These are phyloP conservation scores for Zalaria obscura DNA, from an alignment of 2,329 filamentous ascomycete genomes.

Conservation along the genomic window DNA sequence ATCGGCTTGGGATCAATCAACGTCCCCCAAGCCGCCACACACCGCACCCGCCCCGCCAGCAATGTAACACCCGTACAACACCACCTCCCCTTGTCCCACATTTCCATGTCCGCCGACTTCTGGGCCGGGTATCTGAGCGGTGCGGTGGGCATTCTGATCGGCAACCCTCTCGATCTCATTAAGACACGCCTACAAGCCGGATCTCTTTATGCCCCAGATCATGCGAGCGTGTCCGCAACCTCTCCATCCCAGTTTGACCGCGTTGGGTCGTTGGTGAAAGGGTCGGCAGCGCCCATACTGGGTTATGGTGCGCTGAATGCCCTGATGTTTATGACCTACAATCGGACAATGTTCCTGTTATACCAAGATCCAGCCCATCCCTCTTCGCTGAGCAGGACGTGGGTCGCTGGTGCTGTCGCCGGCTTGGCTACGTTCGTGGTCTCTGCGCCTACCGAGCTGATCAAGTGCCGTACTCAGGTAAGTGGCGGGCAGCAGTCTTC, in stretches of 20 bases:
- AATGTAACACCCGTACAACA: background rate
- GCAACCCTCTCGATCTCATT: conserved; percentile 58
- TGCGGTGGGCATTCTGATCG: conserved; percentile 71
- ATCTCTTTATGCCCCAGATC: conserved; percentile 7
- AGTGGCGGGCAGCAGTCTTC: conserved; percentile 18
- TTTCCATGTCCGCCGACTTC: conserved; percentile 69
- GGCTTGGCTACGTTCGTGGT: conserved; percentile 77
- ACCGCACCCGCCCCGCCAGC: too few relatives aligned
- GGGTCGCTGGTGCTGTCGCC: conserved; percentile 65
- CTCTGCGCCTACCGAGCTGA: conserved; percentile 75
- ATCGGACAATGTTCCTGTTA: conserved; percentile 59
- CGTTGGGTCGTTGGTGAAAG: conserved; percentile 27
- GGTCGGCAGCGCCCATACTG: conserved; percentile 71
- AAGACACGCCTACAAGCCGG: conserved; percentile 72
- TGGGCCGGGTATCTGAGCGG: conserved; percentile 88
- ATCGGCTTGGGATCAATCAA: too few relatives aligned
- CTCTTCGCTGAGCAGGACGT: conserved; percentile 38
- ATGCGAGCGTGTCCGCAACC: conserved; percentile 2
- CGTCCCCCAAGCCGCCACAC: too few relatives aligned
- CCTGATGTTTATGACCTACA: conserved; percentile 80
- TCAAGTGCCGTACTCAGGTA: conserved; percentile 84
- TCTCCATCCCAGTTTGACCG: conserved; percentile 4
- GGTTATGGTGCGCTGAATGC: conserved; percentile 88
- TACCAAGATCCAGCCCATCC: conserved; percentile 5
- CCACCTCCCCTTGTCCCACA: background rate